Evolutionary conservation across 2,329 filamentous ascomycete species (phyloP), one percentile per base, ranked within the genome.

Genomic region (Periconia digitata): DNA sequence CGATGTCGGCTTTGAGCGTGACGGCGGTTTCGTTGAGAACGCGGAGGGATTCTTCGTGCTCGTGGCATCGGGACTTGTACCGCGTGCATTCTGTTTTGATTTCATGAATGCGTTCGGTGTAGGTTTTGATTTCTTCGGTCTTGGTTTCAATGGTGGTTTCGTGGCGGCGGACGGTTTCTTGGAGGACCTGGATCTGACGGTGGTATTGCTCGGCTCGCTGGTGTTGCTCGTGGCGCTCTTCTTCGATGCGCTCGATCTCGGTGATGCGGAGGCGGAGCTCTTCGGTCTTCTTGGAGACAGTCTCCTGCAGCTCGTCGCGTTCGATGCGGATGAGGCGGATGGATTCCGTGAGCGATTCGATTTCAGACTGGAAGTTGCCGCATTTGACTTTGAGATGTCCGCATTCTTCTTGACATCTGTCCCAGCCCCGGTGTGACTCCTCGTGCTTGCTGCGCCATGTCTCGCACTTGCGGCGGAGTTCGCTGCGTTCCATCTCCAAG

Each of bases 71-170:
- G 17, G n/a, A 37, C 34, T 32, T 37, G 40, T 22, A 32, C 41
- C 4, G 36, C 44, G 21, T 47, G 10, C 40, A 37, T 24, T 51
- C 44, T 13, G 36, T 29, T 32, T 44, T 38, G 36, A 44, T 18
- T 29, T 38, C 42, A 18, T 51, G 40, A 38, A 47, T 47, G 37
- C 40, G 40, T 40, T 51, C 49, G 22, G 23, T 34, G 27, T 32
- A 32, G 3, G 27, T 32, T 32, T 32, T 4, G 27, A 32, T 32
- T 12, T 32, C 27, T 32, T 32, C 27, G 27, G 27, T 32, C n/a
- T 32, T 32, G 27, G 27, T 12, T 32, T 32, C 27, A 44, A 51
- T 22, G 7, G 44, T 45, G 7, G 16, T 29, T 17, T 51, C 49
- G 12, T 23, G 17, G 32, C 45, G 44, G 3, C 29, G 41, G 3